Percentiles rank a stretch among this genome's conserved stretches.
These are phyloP conservation scores for Globisporangium yorkense DNA, from an alignment of 352 stramenopile genomes.

Conservation along the genomic window DNA sequence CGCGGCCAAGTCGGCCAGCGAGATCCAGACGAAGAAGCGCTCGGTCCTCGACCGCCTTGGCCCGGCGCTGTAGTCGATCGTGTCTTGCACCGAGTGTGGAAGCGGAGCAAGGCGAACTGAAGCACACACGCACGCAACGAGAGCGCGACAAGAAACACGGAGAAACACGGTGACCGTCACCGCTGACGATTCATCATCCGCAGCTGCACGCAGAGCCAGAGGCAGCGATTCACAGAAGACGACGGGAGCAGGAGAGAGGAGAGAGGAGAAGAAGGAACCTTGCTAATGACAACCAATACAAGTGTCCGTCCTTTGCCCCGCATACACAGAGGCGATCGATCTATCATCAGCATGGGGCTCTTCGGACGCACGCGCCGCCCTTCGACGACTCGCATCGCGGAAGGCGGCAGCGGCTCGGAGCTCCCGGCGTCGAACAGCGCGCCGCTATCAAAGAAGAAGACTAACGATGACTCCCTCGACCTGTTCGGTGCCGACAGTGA, in stretches of 20 bases:
- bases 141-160: no score
- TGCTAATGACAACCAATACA: background rate
- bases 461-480: slow-evolving; percentile 27
- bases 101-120: no score
- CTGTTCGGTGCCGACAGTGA: slow-evolving; percentile 72
- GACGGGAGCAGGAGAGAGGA: no score
- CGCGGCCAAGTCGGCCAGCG: slow-evolving; percentile 36
- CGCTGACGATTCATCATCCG: no score
- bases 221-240: no score
- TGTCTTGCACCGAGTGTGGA: no score
- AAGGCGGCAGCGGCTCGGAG: slow-evolving; percentile 17
- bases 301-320: background rate
- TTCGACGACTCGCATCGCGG: slow-evolving; percentile 24
- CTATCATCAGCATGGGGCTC: slow-evolving; percentile 26
- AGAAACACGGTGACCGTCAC: no score
- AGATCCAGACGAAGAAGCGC: slow-evolving; percentile 68
- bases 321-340: background rate
- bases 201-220: no score
- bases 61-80: slow-evolving; percentile 38
- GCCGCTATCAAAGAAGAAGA: slow-evolving; percentile 5
- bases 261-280: no score
- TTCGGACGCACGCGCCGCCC: slow-evolving; percentile 21
- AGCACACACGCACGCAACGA: no score
- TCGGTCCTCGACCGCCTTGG: slow-evolving; percentile 80
- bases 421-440: background rate